phyloP scores from a whole-genome alignment of 495 filamentous ascomycete genomes.

The Aspergillus taichungensis region DNA sequence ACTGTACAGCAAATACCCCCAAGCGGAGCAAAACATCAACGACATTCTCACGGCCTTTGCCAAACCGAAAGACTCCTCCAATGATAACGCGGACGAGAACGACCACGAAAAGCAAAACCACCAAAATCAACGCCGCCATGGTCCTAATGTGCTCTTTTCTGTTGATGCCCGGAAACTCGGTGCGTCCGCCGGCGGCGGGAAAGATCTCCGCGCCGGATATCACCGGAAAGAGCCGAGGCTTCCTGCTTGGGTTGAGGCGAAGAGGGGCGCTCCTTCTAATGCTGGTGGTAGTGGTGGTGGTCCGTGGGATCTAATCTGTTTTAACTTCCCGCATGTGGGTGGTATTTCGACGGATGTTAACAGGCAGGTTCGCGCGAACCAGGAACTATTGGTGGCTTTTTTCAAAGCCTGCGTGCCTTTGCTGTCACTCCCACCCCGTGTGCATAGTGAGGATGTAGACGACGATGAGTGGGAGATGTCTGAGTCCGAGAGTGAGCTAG shows the following conservation, averaged over 20 bases:
- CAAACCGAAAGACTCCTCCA: background rate
- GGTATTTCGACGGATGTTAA: slow-evolving; percentile 88
- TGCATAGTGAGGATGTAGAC: slow-evolving; percentile 16
- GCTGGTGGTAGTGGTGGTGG: slow-evolving; percentile 25
- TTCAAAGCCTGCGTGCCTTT: slow-evolving; percentile 55
- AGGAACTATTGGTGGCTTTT: slow-evolving; percentile 77
- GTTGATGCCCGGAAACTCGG: slow-evolving; percentile 69
- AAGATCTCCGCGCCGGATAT: slow-evolving; percentile 31
- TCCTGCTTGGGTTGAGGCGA: slow-evolving; percentile 25
- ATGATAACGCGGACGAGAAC: background rate
- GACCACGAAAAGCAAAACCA: slow-evolving; percentile 1
- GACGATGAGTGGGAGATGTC: slow-evolving; percentile 11
- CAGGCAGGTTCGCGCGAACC: slow-evolving; percentile 85
- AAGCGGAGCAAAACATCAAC: slow-evolving; percentile 51
- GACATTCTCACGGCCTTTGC: slow-evolving; percentile 31
- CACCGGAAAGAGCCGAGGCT: slow-evolving; percentile 19
- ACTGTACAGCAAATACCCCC: slow-evolving; percentile 67
- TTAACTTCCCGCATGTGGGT: slow-evolving; percentile 96
- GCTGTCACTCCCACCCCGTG: slow-evolving; percentile 31
- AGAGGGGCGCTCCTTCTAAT: background rate
- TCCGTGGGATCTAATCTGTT: slow-evolving; percentile 67
- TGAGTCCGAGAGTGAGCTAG: slow-evolving; percentile 8
- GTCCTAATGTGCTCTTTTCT: slow-evolving; percentile 50
- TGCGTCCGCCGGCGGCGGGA: slow-evolving; percentile 29
- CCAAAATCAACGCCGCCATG: slow-evolving; percentile 10